A percentile compares a stretch with the other conserved stretches of the same genome.
phyloP scores from a whole-genome alignment of 2,329 filamentous ascomycete species.

The Aspergillus transmontanensis region DNA sequence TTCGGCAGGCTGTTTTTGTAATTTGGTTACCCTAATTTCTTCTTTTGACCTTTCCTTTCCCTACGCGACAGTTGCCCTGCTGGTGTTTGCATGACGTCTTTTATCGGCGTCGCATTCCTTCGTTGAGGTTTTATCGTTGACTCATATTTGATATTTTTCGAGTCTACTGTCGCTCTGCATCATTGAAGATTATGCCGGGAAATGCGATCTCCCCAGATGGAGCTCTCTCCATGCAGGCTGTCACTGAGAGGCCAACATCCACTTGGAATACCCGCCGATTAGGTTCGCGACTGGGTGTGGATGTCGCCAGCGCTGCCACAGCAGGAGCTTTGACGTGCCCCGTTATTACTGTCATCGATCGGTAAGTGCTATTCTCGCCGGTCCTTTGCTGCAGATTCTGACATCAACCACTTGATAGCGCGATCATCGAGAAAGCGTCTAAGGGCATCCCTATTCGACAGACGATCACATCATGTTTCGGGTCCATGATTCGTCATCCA shows the following conservation, averaged over 20 bases:
- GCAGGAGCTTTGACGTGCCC: conserved; percentile 80
- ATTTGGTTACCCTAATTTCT: not conserved
- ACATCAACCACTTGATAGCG: conserved; percentile 29
- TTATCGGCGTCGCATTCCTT: conserved; percentile 1
- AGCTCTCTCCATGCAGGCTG: conserved; percentile 25
- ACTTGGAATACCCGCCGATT: conserved; percentile 78
- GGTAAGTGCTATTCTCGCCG: conserved; percentile 50
- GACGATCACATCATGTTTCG: conserved; percentile 44
- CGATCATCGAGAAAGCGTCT: conserved; percentile 54
- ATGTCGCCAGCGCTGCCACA: conserved; percentile 68
- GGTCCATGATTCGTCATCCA: conserved; percentile 43
- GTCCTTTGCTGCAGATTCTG: not conserved
- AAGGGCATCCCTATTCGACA: conserved; percentile 45
- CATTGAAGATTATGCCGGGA: conserved; percentile 30
- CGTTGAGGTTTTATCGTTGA: conserved; percentile 1
- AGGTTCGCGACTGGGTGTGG: conserved; percentile 65
- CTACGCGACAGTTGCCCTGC: not conserved
- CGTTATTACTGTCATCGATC: conserved; percentile 83
- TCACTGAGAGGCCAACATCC: conserved; percentile 23
- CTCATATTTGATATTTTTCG: not conserved
- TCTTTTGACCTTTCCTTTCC: not conserved
- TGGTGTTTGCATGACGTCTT: conserved; percentile 8
- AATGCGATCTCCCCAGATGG: conserved; percentile 31
- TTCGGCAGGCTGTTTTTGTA: not conserved
- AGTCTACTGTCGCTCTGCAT: not conserved